These are phyloP conservation scores for Limtongia smithiae DNA, from an alignment of 805 yeast genomes.

Conservation along the genomic window DNA sequence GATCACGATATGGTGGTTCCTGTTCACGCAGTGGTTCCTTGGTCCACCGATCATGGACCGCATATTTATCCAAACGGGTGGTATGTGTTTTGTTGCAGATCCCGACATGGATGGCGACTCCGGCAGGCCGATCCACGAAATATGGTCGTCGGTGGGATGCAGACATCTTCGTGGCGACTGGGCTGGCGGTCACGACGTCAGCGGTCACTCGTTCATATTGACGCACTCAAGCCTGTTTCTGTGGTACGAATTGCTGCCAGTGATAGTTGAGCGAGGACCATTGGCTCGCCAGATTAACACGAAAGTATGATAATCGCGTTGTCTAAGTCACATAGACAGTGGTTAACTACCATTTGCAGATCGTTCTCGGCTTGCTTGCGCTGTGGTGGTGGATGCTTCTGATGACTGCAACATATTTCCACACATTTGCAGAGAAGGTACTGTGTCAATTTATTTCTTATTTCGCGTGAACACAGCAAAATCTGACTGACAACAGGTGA, in stretches of 20 bases:
- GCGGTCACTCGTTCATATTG: slow-evolving; percentile 85
- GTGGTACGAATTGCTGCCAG: slow-evolving; percentile 57
- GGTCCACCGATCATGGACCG: slow-evolving; percentile 88
- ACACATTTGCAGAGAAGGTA: slow-evolving; percentile 66
- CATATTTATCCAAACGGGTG: slow-evolving; percentile 77
- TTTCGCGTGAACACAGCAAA: background rate
- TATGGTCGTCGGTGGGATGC: slow-evolving; percentile 44
- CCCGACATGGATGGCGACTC: slow-evolving; percentile 17
- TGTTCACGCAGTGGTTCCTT: slow-evolving; percentile 83
- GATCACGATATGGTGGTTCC: slow-evolving; percentile 75
- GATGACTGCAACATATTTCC: slow-evolving; percentile 81
- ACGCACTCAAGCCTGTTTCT: slow-evolving; percentile 63
- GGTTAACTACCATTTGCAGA: slow-evolving; percentile 6
- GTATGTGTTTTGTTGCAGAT: slow-evolving; percentile 50
- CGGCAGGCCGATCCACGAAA: slow-evolving; percentile 4
- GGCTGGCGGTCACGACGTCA: slow-evolving; percentile 92
- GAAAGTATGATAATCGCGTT: slow-evolving; percentile 12
- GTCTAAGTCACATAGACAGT: background rate
- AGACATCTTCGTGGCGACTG: slow-evolving; percentile 61
- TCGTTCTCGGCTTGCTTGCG: slow-evolving; percentile 39
- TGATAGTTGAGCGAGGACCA: slow-evolving; percentile 33
- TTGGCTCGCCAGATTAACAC: slow-evolving; percentile 20
- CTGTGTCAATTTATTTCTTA: background rate
- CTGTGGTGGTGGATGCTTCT: slow-evolving; percentile 87
- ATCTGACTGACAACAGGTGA: slow-evolving; percentile 7